Evolutionary conservation across 257 asterid species (phyloP).

Genomic region (Solanum tarijense): DNA sequence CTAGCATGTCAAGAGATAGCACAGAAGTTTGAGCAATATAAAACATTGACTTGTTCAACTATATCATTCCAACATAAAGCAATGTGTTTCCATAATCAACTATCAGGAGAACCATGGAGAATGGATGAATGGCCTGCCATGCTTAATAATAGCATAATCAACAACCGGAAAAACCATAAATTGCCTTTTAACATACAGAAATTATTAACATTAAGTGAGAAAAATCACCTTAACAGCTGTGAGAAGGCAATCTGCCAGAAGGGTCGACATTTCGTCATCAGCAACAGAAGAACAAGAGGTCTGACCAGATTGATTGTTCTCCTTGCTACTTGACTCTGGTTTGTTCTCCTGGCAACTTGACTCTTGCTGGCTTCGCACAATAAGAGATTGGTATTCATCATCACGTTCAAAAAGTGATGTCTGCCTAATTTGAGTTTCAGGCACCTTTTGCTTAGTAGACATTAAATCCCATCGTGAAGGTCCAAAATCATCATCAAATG

Average conservation of each 20-base stretch:
- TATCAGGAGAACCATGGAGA: neutral
- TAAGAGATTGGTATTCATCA: constrained; percentile 15
- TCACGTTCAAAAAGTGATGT: constrained; percentile 10
- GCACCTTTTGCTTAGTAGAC: constrained; percentile 29
- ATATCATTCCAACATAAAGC: neutral
- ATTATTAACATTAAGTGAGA: neutral
- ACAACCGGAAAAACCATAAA: neutral
- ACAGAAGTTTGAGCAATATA: neutral
- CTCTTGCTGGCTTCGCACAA: constrained; percentile 34
- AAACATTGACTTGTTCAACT: neutral
- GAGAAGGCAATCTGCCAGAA: constrained; percentile 70
- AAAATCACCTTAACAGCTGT: constrained; percentile 55
- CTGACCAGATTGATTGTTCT: constrained; percentile 16
- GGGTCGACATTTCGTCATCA: constrained; percentile 34
- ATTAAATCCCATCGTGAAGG: constrained; percentile 78
- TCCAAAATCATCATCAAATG: constrained; percentile 54
- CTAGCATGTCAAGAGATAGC: neutral
- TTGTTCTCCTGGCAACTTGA: constrained; percentile 14
- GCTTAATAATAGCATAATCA: neutral
- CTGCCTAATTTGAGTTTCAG: constrained; percentile 23
- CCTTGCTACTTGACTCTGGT: constrained; percentile 30
- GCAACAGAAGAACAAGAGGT: constrained; percentile 39
- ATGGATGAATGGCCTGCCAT: neutral
- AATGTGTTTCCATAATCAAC: neutral
- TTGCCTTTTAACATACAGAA: neutral